These are phyloP conservation scores for Wickerhamomyces sydowiorum DNA, from an alignment of 805 yeast species.

Conservation along the genomic window DNA sequence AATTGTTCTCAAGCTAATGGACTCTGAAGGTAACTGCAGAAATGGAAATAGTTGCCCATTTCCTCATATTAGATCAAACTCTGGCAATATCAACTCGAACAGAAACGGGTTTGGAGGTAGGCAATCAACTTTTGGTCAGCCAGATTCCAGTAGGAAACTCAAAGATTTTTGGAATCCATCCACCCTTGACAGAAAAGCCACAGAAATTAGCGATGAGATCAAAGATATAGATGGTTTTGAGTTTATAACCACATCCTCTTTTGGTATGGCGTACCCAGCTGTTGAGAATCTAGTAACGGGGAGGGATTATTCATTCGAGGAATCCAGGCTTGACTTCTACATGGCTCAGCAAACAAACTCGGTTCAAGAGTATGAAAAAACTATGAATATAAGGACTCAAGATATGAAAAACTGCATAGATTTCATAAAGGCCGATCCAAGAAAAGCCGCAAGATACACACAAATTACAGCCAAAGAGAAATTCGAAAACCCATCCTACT, in stretches of 20 bases:
- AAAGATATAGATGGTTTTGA: slow-evolving; percentile 17
- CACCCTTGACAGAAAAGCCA: slow-evolving; percentile 19
- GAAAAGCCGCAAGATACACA: slow-evolving; percentile 51
- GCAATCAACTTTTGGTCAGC: not conserved
- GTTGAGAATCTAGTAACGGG: slow-evolving; percentile 41
- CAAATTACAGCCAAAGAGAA: slow-evolving; percentile 37
- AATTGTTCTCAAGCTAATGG: not conserved
- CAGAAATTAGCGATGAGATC: slow-evolving; percentile 24
- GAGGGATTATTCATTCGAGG: slow-evolving; percentile 52
- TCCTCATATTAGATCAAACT: slow-evolving; percentile 29
- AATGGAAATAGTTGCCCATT: slow-evolving; percentile 38
- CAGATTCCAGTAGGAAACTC: slow-evolving; percentile 9
- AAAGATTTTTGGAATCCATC: slow-evolving; percentile 19
- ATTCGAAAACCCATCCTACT: slow-evolving; percentile 20
- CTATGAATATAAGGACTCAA: slow-evolving; percentile 33
- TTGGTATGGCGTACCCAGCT: slow-evolving; percentile 45
- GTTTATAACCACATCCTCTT: slow-evolving; percentile 31
- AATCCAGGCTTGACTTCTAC: slow-evolving; percentile 39
- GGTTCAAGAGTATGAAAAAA: slow-evolving; percentile 33
- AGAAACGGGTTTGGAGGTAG: slow-evolving; percentile 1
- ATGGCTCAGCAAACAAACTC: slow-evolving; percentile 34
- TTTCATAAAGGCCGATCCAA: slow-evolving; percentile 32
- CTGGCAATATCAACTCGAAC: slow-evolving; percentile 10
- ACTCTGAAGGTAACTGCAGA: slow-evolving; percentile 26
- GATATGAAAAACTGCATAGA: slow-evolving; percentile 42